Conservation (phyloP, 225 moss, liverwort and hornwort species). For the Physcomitrium patens region DNA sequence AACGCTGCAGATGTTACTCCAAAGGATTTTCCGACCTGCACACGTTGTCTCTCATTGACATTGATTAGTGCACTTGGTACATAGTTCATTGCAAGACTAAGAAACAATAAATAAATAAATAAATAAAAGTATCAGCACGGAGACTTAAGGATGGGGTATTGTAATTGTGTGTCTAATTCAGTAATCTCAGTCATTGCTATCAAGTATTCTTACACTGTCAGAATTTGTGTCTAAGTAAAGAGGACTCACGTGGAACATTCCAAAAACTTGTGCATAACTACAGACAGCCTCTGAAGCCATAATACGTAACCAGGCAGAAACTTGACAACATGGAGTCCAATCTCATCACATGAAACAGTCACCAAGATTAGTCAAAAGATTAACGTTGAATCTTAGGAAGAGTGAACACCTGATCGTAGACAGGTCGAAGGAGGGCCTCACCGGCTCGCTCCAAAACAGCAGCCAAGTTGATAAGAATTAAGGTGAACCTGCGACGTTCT, state of each 20-base stretch:
- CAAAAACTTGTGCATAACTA: background rate
- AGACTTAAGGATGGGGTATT: background rate
- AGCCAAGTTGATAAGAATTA: slow-evolving; percentile 63
- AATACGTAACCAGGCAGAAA: background rate
- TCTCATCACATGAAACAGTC: background rate
- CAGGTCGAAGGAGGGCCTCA: slow-evolving; percentile 69
- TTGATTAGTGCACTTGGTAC: background rate
- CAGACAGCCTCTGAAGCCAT: background rate
- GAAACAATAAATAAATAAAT: no score
- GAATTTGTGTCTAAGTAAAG: background rate
- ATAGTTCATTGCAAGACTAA: no score
- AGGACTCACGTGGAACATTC: background rate
- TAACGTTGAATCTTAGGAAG: background rate
- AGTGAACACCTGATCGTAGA: slow-evolving; percentile 57
- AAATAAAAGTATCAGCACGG: no score
- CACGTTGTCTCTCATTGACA: background rate
- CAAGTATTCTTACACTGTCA: background rate
- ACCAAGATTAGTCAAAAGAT: background rate
- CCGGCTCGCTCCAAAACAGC: slow-evolving; percentile 70
- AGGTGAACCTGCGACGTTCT: slow-evolving; percentile 23
- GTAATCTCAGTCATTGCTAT: background rate
- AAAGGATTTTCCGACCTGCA: slow-evolving; percentile 48
- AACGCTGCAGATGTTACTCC: slow-evolving; percentile 60
- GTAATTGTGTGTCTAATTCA: background rate
- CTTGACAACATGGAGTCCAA: background rate